These are phyloP conservation scores for Dactylellina drechsleri DNA, from an alignment of 2,329 filamentous ascomycete species.

Conservation along the genomic window DNA sequence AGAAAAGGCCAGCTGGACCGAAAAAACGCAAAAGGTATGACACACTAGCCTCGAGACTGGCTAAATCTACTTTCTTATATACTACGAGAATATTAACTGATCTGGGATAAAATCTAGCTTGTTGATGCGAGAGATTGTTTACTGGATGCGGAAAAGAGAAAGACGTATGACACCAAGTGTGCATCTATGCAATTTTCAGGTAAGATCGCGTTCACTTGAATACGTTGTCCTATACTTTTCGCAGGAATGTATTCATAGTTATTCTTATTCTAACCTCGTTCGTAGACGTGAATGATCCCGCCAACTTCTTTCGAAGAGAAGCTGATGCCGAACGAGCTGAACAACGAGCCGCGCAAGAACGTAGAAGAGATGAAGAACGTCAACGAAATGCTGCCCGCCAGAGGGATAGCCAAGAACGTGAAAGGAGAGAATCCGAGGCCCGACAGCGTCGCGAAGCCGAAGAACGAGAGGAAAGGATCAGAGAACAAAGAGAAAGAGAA, in stretches of 20 bases:
- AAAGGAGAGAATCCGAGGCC: slow-evolving; percentile 29
- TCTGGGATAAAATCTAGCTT: neutral
- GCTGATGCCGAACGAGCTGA: slow-evolving; percentile 12
- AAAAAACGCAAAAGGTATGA: slow-evolving; percentile 18
- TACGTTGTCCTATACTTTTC: neutral
- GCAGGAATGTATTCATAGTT: too few relatives aligned
- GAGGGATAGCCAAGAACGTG: slow-evolving; percentile 9
- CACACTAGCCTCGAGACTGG: neutral
- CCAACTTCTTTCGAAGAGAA: slow-evolving; percentile 27
- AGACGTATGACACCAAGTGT: slow-evolving; percentile 28
- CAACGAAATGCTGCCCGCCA: slow-evolving; percentile 24
- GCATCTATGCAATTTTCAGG: slow-evolving; percentile 25
- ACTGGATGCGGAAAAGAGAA: slow-evolving; percentile 10
- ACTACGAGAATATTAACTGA: neutral
- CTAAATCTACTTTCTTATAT: neutral
- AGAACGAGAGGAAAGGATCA: neutral
- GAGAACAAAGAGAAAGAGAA: slow-evolving; percentile 4
- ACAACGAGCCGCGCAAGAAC: slow-evolving; percentile 19
- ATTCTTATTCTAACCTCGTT: neutral
- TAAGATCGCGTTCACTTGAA: slow-evolving; percentile 4
- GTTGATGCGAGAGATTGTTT: slow-evolving; percentile 18
- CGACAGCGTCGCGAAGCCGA: slow-evolving; percentile 1
- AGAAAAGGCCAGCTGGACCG: neutral
- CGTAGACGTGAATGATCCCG: slow-evolving; percentile 29
- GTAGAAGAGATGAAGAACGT: slow-evolving; percentile 29